Percentiles rank a stretch among this genome's conserved stretches.
These are phyloP conservation scores for Aspergillus indologenus DNA, from an alignment of 495 filamentous ascomycete species.

Conservation along the genomic window DNA sequence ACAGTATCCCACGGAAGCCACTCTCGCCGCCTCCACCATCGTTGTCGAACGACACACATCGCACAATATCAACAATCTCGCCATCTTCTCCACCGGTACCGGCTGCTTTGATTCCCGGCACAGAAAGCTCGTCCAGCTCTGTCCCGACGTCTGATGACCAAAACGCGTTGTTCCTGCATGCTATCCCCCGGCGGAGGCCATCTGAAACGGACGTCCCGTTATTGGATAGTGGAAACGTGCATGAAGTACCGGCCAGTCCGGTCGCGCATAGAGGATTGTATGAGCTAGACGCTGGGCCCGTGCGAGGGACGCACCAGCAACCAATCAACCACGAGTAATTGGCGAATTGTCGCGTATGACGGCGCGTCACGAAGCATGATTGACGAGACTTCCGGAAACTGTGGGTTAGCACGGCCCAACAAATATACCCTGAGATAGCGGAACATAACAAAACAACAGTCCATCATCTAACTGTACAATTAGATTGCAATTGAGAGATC, in stretches of 20 bases:
- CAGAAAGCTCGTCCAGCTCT: not conserved
- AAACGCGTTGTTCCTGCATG: conserved; percentile 9
- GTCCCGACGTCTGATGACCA: not conserved
- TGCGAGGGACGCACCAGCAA: conserved; percentile 20
- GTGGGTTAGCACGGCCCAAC: not conserved
- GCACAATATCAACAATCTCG: conserved; percentile 2
- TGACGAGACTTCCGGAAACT: conserved; percentile 1
- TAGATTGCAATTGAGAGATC: not conserved
- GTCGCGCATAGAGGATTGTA: conserved; percentile 8
- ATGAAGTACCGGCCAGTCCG: conserved; percentile 17
- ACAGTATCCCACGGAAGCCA: not conserved
- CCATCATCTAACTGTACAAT: conserved; percentile 5
- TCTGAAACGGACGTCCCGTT: conserved; percentile 22
- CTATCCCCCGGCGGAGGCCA: conserved; percentile 10
- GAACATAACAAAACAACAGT: not conserved
- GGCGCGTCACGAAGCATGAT: conserved; percentile 1
- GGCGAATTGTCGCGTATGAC: not conserved
- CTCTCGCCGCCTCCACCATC: not conserved
- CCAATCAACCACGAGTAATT: conserved; percentile 16
- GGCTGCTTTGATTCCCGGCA: conserved; percentile 6
- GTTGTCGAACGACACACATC: not conserved
- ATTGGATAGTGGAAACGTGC: conserved; percentile 23
- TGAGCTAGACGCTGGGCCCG: conserved; percentile 25
- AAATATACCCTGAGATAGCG: not conserved
- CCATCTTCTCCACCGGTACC: conserved; percentile 6